Evolutionary conservation across 1,284 basidiomycete genomes (phyloP), one percentile per base, ranked within the genome.

Genomic region (Apiotrichum sp.): DNA sequence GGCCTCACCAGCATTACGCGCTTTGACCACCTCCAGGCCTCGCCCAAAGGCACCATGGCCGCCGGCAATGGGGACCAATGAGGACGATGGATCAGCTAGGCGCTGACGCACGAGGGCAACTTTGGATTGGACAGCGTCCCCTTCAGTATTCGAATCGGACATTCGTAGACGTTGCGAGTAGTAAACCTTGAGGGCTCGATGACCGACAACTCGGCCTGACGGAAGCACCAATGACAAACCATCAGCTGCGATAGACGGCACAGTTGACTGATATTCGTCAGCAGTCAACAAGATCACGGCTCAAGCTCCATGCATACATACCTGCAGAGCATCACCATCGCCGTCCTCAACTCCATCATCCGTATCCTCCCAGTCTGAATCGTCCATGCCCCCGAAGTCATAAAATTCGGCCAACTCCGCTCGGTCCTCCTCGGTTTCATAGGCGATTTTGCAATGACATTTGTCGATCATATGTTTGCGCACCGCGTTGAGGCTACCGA

Each of bases 391-490:
- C 0, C 84, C 82, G 73, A 95, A 98, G 75, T 97, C 91, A 77
- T 98, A 99, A 72, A 83, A 98, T 66, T 98, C 95, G 0, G 92
- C 88, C 6, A 96, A 66, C 69, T 97, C 93, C 47, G 95, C 82
- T 47, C 85, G 82, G 67, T 98, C 91, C 44, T 80, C 75, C 64
- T 89, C 85, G 1, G 81, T 78, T 53, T 92, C 88, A 73, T 97
- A 98, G 0, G 90, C 88, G 59, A 99, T 84, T 77, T 97, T 97
- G 82, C 93, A 97, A 69, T 99, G 96, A 43, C 82, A 82, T 77
- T 96, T 97, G 78, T 93, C 92, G 51, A 84, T 63, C 93, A 97
- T 97, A 70, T 97, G 93, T 68, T 88, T 89, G 63, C 92, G 80
- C 3, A 91, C 91, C 0, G 92, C 91, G 3, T 91, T 86, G 47